phyloP scores from a whole-genome alignment of 257 asterid genomes.

The Solanum virginianum region DNA sequence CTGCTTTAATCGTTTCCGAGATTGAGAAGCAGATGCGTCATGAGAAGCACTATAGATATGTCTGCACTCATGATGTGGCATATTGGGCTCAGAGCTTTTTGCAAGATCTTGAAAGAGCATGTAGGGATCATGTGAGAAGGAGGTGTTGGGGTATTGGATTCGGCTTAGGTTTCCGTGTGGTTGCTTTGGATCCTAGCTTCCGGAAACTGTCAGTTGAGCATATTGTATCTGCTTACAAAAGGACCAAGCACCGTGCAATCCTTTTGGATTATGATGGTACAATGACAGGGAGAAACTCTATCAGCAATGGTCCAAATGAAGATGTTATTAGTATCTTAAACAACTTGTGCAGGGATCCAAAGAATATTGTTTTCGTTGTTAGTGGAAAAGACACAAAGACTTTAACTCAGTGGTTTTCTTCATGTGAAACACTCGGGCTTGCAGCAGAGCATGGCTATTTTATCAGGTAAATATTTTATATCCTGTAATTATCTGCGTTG shows the following conservation, averaged over 20 bases:
- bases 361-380: conserved; percentile 53
- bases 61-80: conserved; percentile 73
- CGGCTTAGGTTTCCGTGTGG: conserved; percentile 72
- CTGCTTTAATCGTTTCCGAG: conserved; percentile 55
- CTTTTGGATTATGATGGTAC: conserved; percentile 82
- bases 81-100: conserved; percentile 86
- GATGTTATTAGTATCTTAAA: conserved; percentile 53
- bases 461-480: conserved; percentile 29
- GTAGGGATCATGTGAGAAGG: conserved; percentile 65
- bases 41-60: conserved; percentile 75
- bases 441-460: conserved; percentile 88
- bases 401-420: conserved; percentile 50
- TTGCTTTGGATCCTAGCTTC: conserved; percentile 80
- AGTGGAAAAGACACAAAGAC: conserved; percentile 64
- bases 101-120: conserved; percentile 77
- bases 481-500: not conserved
- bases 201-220: conserved; percentile 75
- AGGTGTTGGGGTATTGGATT: conserved; percentile 91
- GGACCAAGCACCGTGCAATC: conserved; percentile 65
- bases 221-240: conserved; percentile 76
- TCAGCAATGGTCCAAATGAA: conserved; percentile 32
- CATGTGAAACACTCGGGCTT: conserved; percentile 49
- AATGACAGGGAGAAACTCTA: conserved; percentile 37
- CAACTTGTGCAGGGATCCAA: conserved; percentile 52
- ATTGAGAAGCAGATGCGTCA: conserved; percentile 75